Evolutionary conservation across 371 early-diverging fungal genomes (phyloP).

Genomic region (Mortierella sp.): DNA sequence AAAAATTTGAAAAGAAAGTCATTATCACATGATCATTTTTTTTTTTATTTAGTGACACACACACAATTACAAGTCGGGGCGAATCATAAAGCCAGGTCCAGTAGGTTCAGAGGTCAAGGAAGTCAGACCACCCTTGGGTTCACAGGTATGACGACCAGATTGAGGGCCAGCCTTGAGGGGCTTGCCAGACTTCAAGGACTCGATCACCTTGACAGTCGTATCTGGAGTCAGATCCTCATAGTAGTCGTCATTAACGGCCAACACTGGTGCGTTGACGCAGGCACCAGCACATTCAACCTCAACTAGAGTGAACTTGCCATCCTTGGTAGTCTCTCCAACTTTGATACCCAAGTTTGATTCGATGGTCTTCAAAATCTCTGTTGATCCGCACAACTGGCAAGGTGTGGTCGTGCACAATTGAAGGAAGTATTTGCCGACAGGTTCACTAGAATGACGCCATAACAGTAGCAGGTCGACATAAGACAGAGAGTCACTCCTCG

Average conservation of each 20-base stretch:
- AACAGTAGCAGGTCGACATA: neutral
- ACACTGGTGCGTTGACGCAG: constrained; percentile 98
- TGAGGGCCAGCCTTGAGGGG: constrained; percentile 88
- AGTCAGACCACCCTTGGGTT: constrained; percentile 89
- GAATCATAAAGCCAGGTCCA: constrained; percentile 94
- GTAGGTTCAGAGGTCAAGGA: constrained; percentile 87
- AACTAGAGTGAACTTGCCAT: constrained; percentile 95
- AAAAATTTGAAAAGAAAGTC: constrained; percentile 1
- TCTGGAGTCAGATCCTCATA: constrained; percentile 98
- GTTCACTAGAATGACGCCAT: constrained; percentile 73
- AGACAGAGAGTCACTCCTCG: neutral
- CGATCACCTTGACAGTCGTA: constrained; percentile 87
- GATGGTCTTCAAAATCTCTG: constrained; percentile 89
- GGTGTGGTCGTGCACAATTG: constrained; percentile 99
- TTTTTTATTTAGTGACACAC: neutral
- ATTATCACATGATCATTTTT: constrained; percentile 1
- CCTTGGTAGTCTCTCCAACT: constrained; percentile 94
- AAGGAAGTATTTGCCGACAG: constrained; percentile 98
- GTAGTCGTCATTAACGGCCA: constrained; percentile 98
- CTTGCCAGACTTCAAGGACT: constrained; percentile 86
- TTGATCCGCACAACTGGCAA: constrained; percentile 95
- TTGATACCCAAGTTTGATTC: constrained; percentile 90
- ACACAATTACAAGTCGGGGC: constrained; percentile 77
- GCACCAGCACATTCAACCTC: constrained; percentile 99
- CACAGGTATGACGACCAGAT: constrained; percentile 88